phyloP scores from a whole-genome alignment of 805 yeast species.

The Sugiyamaella qingdaonensis region DNA sequence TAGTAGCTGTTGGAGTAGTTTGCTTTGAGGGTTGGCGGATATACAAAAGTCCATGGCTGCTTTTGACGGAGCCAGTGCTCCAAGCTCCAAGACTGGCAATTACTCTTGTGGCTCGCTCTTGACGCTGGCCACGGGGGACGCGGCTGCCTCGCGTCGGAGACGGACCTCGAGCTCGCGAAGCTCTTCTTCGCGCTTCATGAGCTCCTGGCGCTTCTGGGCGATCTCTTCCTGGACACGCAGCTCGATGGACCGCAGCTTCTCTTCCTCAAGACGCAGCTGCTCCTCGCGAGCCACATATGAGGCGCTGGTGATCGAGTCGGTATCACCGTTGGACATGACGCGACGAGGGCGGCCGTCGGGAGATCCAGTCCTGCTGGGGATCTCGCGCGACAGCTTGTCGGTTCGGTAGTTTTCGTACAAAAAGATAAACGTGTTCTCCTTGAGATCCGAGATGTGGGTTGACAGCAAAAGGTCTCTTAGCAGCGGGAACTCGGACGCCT shows the following conservation, averaged over 20 bases:
- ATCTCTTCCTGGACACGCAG: conserved; percentile 86
- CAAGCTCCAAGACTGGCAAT: too few species aligned
- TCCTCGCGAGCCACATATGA: conserved; percentile 71
- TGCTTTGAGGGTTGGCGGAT: too few species aligned
- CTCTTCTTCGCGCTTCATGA: conserved; percentile 79
- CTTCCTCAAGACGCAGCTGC: conserved; percentile 85
- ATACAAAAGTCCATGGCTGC: too few species aligned
- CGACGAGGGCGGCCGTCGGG: conserved; percentile 17
- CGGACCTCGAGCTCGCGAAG: conserved; percentile 52
- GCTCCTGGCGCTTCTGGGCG: conserved; percentile 72
- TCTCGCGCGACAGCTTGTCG: conserved; percentile 68
- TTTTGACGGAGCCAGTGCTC: too few species aligned
- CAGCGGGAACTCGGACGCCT: conserved; percentile 72
- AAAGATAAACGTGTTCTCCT: conserved; percentile 82
- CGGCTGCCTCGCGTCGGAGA: conserved; percentile 13
- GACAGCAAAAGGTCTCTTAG: conserved; percentile 75
- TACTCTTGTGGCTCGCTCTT: conserved; percentile 7
- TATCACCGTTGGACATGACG: conserved; percentile 12
- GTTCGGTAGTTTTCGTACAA: conserved; percentile 89
- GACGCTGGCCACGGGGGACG: conserved; percentile 3
- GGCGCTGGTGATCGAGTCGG: conserved; percentile 31
- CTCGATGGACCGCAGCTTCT: conserved; percentile 78
- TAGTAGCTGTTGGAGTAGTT: too few species aligned
- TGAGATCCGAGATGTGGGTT: conserved; percentile 81
- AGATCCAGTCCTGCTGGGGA: conserved; percentile 23